phyloP scores from a whole-genome alignment of 768 basidiomycete species.

The Boletus eberwhitei region DNA sequence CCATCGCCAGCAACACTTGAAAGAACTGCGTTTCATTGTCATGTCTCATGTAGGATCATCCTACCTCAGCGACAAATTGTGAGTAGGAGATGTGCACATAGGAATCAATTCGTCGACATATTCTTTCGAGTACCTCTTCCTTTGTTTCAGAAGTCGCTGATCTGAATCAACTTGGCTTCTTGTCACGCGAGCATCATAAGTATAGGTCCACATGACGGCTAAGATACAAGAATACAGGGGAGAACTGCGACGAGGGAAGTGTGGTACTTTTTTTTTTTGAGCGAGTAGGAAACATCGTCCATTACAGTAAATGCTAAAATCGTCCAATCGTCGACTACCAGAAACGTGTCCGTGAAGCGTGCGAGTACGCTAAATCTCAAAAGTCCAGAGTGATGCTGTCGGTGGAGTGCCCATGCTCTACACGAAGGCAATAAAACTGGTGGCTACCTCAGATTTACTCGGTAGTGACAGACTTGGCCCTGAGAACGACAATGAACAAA shows the following conservation, averaged over 20 bases:
- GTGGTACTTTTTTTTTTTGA: conserved; percentile 1
- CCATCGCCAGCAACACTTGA: too few relatives aligned
- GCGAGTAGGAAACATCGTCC: conserved; percentile 13
- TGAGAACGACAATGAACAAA: conserved; percentile 26
- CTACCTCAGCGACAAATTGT: too few relatives aligned
- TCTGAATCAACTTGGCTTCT: neutral
- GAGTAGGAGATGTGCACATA: too few relatives aligned
- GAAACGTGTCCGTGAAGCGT: conserved; percentile 22
- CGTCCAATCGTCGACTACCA: conserved; percentile 29
- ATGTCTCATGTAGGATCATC: too few relatives aligned
- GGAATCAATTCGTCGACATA: too few relatives aligned
- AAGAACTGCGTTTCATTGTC: too few relatives aligned
- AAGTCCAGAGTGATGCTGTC: conserved; percentile 11
- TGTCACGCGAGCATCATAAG: too few relatives aligned
- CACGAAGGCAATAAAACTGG: neutral
- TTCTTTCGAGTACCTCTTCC: too few relatives aligned
- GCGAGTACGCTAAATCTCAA: conserved; percentile 10
- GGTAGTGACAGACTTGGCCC: conserved; percentile 75
- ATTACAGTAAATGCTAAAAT: conserved; percentile 21
- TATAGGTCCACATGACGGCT: neutral
- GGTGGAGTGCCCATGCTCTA: neutral
- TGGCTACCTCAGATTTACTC: conserved; percentile 43
- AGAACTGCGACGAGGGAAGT: neutral
- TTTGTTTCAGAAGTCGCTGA: too few relatives aligned
- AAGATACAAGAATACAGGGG: neutral